Base-by-base conservation (phyloP, 176 grass and related monocot species). In the Chloris gayana region DNA sequence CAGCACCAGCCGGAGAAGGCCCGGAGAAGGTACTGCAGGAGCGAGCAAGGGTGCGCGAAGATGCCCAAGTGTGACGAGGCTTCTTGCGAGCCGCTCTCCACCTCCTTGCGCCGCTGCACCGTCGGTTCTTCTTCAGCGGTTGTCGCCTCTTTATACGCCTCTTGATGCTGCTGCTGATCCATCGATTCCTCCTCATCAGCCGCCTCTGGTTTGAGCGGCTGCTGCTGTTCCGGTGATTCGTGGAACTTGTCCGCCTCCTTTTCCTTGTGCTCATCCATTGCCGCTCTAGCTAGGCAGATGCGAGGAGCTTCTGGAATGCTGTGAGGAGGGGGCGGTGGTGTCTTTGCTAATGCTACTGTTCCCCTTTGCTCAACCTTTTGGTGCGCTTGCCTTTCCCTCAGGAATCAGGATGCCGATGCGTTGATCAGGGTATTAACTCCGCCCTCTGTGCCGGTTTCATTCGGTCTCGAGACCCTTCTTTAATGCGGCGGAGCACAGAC, bases 41-140 rank as follows among this genome's bases (percentile, higher is more conserved):
- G 69, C 73, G 88, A 80, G 53, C 84, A 90, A 15, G 88, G 84
- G 37, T 83, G 62, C 37, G 21, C 34, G 14, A 89, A 82, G 27
- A 64, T 7, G 27, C 14, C 61, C 18, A 4, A 22, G 4, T 0
- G 19, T 8, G 50, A 9, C 54, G 42, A 78, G 59, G 67, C 86
- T 46, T 26, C 67, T 6, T 61, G 31, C 72, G 56, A 11, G 56
- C 44, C 58, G 34, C 8, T 50, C 45, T 59, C 84, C 14, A 65
- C 62, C 14, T 67, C 46, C 44, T 53, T 66, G 44, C 26, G 45
- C n/a, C n/a, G n/a, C 30, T 27, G 19, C 4, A 7, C 62, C 42
- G 44, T 24, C 21, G 31, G 9, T 25, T 66, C 24, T 60, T 60
- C 57, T 3, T 34, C 15, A 32, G 29, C 5, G 6, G 2, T 19